Evolutionary conservation across 495 filamentous ascomycete genomes (phyloP).

Genomic region (Cryomyces minteri): DNA sequence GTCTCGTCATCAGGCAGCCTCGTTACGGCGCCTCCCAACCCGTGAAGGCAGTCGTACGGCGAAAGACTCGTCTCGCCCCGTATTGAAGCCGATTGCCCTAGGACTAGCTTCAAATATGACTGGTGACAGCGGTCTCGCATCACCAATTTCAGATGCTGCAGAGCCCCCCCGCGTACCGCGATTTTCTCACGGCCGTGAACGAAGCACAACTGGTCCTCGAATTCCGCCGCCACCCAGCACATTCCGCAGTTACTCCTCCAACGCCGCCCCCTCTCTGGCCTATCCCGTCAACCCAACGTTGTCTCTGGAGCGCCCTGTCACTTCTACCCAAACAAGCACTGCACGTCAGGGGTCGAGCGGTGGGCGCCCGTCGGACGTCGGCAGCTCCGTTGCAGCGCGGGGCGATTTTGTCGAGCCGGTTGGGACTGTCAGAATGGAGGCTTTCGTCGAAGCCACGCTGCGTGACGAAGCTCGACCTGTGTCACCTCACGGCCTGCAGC

Average conservation of each 20-base stretch:
- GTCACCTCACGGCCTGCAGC: too few species aligned
- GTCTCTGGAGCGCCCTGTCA: conserved; percentile 7
- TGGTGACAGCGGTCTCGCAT: not conserved
- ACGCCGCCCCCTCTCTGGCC: conserved; percentile 24
- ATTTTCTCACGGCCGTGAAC: conserved; percentile 53
- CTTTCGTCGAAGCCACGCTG: conserved; percentile 48
- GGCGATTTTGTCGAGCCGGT: conserved; percentile 57
- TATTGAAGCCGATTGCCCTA: too few species aligned
- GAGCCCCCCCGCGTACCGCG: conserved; percentile 68
- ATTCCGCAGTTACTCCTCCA: conserved; percentile 59
- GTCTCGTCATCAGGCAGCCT: too few species aligned
- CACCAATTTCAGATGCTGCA: conserved; percentile 31
- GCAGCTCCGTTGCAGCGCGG: not conserved
- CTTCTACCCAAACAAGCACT: not conserved
- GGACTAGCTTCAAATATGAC: too few species aligned
- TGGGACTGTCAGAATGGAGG: conserved; percentile 92
- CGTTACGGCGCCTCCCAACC: too few species aligned
- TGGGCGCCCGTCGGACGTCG: conserved; percentile 1
- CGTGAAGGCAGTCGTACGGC: too few species aligned
- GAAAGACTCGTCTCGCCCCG: too few species aligned
- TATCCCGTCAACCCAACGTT: conserved; percentile 10
- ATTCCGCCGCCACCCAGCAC: conserved; percentile 36
- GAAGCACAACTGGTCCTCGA: conserved; percentile 65
- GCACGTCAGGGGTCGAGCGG: not conserved
- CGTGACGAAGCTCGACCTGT: not conserved